Base-by-base conservation (phyloP, 805 yeast genomes). In the Yarrowia keelungensis region DNA sequence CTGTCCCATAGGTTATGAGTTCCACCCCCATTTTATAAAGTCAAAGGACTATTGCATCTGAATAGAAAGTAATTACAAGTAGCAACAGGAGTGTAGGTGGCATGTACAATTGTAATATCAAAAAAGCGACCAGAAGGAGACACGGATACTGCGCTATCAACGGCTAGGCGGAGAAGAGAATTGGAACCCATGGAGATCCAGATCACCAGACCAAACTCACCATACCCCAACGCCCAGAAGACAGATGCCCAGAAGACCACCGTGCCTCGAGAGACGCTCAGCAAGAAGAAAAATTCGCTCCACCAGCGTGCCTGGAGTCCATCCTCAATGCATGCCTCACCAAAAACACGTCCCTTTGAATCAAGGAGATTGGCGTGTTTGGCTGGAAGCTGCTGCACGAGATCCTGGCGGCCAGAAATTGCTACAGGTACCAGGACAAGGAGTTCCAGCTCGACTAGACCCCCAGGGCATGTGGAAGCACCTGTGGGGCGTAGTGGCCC, bases 351-450 rank as follows among this genome's bases (percentile, higher is more conserved):
- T 82, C 96, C 7, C 96, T 97, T 2, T 85, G 99, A 80, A 83
- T 91, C 72, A 95, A 95, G 81, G 97, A 95, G 77, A 81, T 95
- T 75, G 99, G 99, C 0, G 89, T 93, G 68, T 82, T 85, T 69
- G 99, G 98, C 42, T 95, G 98, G 98, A 86, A 85, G 74, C 82
- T 95, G 72, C 89, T 94, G 75, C 93, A 89, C 77, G 85, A 87
- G 69, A 87, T 95, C 15, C 77, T 94, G 75, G 79, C 43, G 4
- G 68, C 68, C 16, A 8, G n/a, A 12, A 47, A 62, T 16, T 62
- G 22, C 56, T 62, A 19, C 19, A 19, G 19, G 19, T 19, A 62
- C 54, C 9, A 16, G 14, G 56, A 62, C 67, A 47, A 47, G 56
- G 38, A 15, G 36, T 62, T 47, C 56, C 45, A 47, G 67, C 67